phyloP scores from a whole-genome alignment of 1,139 yeast genomes.

The Geotrichum candidum region DNA sequence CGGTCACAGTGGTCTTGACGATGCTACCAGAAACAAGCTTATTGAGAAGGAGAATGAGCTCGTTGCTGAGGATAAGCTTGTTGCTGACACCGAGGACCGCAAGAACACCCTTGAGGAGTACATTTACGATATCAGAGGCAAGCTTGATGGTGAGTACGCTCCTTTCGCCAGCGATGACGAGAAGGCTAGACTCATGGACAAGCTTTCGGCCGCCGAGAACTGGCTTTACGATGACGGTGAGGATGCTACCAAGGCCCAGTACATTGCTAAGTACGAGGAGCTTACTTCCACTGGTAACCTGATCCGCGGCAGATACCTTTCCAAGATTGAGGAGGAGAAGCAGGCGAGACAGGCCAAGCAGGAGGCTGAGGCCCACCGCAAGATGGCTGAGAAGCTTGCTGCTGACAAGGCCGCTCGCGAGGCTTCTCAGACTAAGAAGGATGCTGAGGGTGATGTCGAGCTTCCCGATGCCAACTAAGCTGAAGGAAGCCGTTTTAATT shows the following conservation, averaged over 20 bases:
- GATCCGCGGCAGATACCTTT: constrained; percentile 89
- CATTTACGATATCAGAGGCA: constrained; percentile 95
- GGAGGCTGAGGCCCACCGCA: constrained; percentile 78
- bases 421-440: constrained; percentile 23
- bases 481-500: not conserved
- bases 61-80: constrained; percentile 88
- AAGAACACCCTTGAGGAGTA: constrained; percentile 98
- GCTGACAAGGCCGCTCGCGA: constrained; percentile 55
- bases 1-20: constrained; percentile 62
- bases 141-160: constrained; percentile 86
- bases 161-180: constrained; percentile 87
- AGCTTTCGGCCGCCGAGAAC: constrained; percentile 85
- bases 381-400: constrained; percentile 85
- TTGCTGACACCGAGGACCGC: constrained; percentile 97
- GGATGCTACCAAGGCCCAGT: constrained; percentile 92
- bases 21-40: constrained; percentile 49
- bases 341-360: constrained; percentile 81
- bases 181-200: constrained; percentile 67
- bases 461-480: constrained; percentile 23
- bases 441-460: constrained; percentile 26
- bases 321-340: constrained; percentile 92
- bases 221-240: constrained; percentile 98
- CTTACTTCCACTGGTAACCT: constrained; percentile 91
- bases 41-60: constrained; percentile 80
- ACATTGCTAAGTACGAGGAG: constrained; percentile 97